phyloP scores from a whole-genome alignment of 306 rosid genomes.

The Casuarina cunninghamiana region DNA sequence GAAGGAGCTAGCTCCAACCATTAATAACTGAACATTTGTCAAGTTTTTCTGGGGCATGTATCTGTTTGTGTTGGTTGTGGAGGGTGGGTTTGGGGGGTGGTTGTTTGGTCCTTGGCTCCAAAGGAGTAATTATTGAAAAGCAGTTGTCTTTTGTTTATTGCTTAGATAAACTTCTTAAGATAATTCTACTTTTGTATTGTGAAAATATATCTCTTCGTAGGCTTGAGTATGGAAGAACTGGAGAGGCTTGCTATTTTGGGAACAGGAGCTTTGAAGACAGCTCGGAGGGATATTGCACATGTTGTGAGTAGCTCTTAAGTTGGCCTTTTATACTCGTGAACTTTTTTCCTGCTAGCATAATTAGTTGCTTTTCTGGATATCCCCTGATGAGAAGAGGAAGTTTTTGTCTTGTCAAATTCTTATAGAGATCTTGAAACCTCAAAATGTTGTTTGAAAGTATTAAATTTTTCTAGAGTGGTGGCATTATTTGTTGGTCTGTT shows the following conservation, averaged over 20 bases:
- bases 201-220: constrained; percentile 35
- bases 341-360: neutral
- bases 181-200: constrained; percentile 3
- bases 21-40: neutral
- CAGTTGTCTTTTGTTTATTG: neutral
- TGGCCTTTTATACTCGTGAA: neutral
- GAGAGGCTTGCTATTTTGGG: constrained; percentile 76
- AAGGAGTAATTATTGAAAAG: neutral
- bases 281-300: constrained; percentile 88
- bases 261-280: constrained; percentile 75
- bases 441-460: neutral
- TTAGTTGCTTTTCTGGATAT: neutral
- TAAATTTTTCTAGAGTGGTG: neutral
- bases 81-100: neutral
- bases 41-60: neutral
- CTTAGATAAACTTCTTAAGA: constrained; percentile 3
- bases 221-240: constrained; percentile 71
- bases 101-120: neutral
- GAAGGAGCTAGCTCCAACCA: neutral
- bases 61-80: neutral
- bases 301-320: constrained; percentile 62
- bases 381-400: neutral
- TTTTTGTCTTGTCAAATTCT: neutral
- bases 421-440: neutral
- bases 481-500: neutral